Evolutionary conservation across 108 stramenopile genomes (phyloP).

Genomic region (Skeletonema tropicum): DNA sequence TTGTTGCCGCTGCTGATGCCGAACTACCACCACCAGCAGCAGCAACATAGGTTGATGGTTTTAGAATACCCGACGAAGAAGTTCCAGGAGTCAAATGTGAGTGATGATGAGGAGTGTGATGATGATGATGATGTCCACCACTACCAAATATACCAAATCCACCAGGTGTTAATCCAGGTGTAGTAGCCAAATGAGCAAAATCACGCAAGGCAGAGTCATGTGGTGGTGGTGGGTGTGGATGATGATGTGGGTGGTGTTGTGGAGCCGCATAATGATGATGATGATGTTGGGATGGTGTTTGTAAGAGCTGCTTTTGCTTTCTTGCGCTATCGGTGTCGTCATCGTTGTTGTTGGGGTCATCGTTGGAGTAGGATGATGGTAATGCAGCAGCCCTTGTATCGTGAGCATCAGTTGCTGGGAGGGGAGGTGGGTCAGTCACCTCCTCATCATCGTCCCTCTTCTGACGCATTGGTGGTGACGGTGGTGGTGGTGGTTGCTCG

Average conservation of each 20-base stretch:
- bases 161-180: slow-evolving; percentile 11
- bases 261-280: background rate
- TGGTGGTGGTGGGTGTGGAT: background rate
- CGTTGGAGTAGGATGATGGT: background rate
- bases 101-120: slow-evolving; percentile 11
- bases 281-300: background rate
- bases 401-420: too few relatives aligned
- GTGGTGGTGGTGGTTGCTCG: too few relatives aligned
- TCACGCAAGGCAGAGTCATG: slow-evolving; percentile 2
- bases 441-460: too few relatives aligned
- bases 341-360: background rate
- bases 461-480: background rate
- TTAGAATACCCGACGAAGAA: slow-evolving; percentile 4
- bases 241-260: background rate
- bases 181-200: slow-evolving; percentile 9
- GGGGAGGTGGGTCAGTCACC: too few relatives aligned
- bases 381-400: background rate
- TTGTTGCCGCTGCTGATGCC: background rate
- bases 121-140: background rate
- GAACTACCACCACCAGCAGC: background rate
- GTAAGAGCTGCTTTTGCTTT: background rate
- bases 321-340: background rate
- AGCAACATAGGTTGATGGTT: slow-evolving; percentile 12
- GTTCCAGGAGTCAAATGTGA: background rate
- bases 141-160: slow-evolving; percentile 14